These are phyloP conservation scores for Xylariales sp. DNA, from an alignment of 2,329 filamentous ascomycete genomes.

Conservation along the genomic window DNA sequence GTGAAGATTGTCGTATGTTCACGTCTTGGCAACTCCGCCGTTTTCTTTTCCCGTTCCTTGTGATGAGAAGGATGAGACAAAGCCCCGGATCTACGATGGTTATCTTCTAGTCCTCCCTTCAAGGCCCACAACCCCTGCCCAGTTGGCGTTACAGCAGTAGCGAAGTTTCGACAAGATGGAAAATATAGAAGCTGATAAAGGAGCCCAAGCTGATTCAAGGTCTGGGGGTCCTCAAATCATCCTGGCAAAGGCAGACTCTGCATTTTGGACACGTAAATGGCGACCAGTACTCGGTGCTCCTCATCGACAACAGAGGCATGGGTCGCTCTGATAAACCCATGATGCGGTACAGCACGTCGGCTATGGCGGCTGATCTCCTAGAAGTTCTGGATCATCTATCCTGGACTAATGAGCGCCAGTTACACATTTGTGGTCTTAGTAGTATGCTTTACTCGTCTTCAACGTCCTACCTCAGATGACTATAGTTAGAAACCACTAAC, in stretches of 20 bases:
- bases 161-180: neutral
- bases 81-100: neutral
- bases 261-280: conserved; percentile 80
- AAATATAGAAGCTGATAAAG: conserved; percentile 15
- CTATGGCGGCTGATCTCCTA: conserved; percentile 83
- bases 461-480: neutral
- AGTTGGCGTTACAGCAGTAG: neutral
- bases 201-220: conserved; percentile 79
- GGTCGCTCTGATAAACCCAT: conserved; percentile 83
- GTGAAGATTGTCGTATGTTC: conserved; percentile 77
- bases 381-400: conserved; percentile 74
- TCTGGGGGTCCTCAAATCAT: conserved; percentile 73
- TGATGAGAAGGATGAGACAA: neutral
- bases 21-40: neutral
- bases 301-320: conserved; percentile 88
- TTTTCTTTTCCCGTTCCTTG: neutral
- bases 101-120: neutral
- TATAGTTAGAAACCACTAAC: conserved; percentile 46
- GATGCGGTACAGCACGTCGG: conserved; percentile 80
- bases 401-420: conserved; percentile 67
- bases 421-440: conserved; percentile 80
- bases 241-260: conserved; percentile 86
- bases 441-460: conserved; percentile 48
- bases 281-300: conserved; percentile 76
- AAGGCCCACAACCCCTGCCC: neutral